phyloP scores from a whole-genome alignment of 2,329 filamentous ascomycete species.

The Cordyceps fumosorosea region DNA sequence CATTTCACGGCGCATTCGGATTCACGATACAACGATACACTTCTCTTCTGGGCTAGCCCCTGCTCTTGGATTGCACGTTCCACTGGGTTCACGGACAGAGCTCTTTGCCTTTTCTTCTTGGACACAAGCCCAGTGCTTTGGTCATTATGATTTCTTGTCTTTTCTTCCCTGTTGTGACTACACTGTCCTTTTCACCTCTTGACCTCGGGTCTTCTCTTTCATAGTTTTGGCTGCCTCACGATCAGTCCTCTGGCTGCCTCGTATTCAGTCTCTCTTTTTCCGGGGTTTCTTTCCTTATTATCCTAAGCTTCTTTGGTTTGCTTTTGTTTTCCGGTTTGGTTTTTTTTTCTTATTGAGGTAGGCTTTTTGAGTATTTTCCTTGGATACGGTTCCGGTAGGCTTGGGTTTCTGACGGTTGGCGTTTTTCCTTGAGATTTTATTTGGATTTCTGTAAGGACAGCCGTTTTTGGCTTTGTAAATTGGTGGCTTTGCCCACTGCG shows the following conservation, averaged over 20 bases:
- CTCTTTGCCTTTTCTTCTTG: not conserved
- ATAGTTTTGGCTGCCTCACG: not conserved
- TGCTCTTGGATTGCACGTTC: slow-evolving; percentile 4
- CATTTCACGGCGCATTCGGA: slow-evolving; percentile 20
- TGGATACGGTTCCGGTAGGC: not conserved
- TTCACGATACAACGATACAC: slow-evolving; percentile 17
- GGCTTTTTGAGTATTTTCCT: slow-evolving; percentile 4
- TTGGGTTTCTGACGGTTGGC: not conserved
- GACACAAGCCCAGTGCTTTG: not conserved
- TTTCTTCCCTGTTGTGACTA: slow-evolving; percentile 1
- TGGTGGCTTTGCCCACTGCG: not conserved
- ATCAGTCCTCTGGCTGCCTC: not conserved
- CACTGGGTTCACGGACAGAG: not conserved
- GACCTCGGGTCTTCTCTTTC: not conserved
- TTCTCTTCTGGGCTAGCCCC: slow-evolving; percentile 15
- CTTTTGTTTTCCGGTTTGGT: slow-evolving; percentile 1
- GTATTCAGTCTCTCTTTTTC: slow-evolving; percentile 3
- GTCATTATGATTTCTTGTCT: not conserved
- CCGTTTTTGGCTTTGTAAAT: not conserved
- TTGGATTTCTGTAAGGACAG: not conserved
- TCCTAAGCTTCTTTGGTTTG: not conserved
- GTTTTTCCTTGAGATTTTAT: not conserved
- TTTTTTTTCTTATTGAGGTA: not conserved
- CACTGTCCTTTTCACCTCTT: slow-evolving; percentile 11
- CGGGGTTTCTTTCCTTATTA: not conserved